A percentile compares a stretch with the other conserved stretches of the same genome.
phyloP scores from a whole-genome alignment of 208 protist genomes.

The Acanthamoeba royreba region DNA sequence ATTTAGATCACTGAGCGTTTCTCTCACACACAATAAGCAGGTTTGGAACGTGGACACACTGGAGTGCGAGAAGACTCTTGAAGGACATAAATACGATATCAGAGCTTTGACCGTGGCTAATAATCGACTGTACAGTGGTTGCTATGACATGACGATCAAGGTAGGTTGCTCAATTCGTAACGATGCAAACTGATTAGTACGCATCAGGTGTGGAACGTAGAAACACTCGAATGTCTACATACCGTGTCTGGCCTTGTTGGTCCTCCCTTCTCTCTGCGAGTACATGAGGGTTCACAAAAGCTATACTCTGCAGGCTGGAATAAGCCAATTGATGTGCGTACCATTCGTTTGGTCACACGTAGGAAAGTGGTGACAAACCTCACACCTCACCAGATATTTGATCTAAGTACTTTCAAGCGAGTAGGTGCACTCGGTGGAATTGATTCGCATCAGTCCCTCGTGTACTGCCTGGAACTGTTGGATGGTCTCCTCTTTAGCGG shows the following conservation, averaged over 20 bases:
- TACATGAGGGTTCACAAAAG: neutral
- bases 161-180: neutral
- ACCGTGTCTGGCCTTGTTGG: neutral
- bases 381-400: neutral
- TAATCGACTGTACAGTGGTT: neutral
- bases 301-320: conserved; percentile 9
- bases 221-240: neutral
- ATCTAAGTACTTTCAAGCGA: neutral
- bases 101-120: neutral
- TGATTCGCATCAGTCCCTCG: neutral
- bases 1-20: too few species aligned
- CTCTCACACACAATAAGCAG: too few species aligned
- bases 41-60: neutral
- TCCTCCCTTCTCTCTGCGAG: neutral
- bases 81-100: neutral
- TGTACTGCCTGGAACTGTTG: neutral
- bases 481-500: neutral
- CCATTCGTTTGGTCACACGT: too few species aligned
- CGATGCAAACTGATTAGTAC: neutral
- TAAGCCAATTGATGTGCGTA: neutral
- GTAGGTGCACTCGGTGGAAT: neutral
- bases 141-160: conserved; percentile 29
- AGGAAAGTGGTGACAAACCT: neutral
- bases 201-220: neutral
- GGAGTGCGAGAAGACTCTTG: neutral